phyloP scores from a whole-genome alignment of 352 stramenopile genomes.

The Globisporangium paroecandrum region DNA sequence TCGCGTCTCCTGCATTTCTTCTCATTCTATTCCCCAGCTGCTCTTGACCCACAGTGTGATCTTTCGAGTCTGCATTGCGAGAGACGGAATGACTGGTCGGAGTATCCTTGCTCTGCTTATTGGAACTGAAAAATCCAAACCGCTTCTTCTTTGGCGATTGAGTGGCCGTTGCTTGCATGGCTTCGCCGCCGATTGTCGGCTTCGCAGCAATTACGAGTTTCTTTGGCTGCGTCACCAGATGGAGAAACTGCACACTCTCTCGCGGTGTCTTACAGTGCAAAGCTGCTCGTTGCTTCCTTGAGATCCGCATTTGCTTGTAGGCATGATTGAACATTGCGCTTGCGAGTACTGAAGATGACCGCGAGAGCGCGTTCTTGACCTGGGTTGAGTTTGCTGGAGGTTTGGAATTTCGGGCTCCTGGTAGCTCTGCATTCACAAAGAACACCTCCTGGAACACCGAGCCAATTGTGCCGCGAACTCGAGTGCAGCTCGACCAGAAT shows the following conservation, averaged over 20 bases:
- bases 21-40: no score
- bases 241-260: slow-evolving; percentile 2
- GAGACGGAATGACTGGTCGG: background rate
- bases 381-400: background rate
- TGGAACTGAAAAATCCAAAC: slow-evolving; percentile 24
- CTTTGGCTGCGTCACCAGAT: background rate
- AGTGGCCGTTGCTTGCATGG: background rate
- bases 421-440: slow-evolving; percentile 11
- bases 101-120: background rate
- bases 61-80: background rate
- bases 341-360: background rate
- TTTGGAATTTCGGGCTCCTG: background rate
- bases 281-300: background rate
- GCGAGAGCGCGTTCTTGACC: background rate
- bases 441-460: slow-evolving; percentile 22
- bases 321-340: slow-evolving; percentile 2
- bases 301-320: slow-evolving; percentile 7
- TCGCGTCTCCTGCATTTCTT: background rate
- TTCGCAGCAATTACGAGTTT: background rate
- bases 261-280: background rate
- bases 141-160: slow-evolving; percentile 14
- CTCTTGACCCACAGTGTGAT: background rate
- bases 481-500: slow-evolving; percentile 22
- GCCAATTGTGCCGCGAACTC: slow-evolving; percentile 20
- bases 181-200: background rate